phyloP scores from a whole-genome alignment of 371 early-diverging fungal species.

The Apophysomyces ossiformis region DNA sequence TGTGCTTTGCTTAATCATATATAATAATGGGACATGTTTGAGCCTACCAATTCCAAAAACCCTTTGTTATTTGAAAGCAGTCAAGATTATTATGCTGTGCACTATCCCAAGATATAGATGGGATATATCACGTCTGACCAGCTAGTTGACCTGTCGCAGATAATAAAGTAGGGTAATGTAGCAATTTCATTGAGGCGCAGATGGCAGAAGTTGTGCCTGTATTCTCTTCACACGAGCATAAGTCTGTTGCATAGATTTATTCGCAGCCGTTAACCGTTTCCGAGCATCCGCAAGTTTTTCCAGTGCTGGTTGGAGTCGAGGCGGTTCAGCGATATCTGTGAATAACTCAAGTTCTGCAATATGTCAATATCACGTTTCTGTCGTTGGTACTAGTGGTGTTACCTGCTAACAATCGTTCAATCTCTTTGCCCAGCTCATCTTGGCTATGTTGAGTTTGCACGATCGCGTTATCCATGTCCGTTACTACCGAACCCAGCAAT shows the following conservation, averaged over 20 bases:
- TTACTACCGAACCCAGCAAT: constrained; percentile 52
- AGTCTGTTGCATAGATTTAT: constrained; percentile 49
- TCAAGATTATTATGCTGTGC: too few relatives aligned
- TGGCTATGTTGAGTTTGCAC: constrained; percentile 58
- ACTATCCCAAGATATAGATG: too few relatives aligned
- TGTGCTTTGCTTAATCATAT: too few relatives aligned
- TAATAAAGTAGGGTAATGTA: too few relatives aligned
- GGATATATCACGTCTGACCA: too few relatives aligned
- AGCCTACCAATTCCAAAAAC: too few relatives aligned
- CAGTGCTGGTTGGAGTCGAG: constrained; percentile 54
- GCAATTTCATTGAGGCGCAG: neutral
- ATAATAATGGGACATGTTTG: too few relatives aligned
- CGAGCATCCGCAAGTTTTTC: constrained; percentile 55
- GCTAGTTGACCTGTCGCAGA: too few relatives aligned
- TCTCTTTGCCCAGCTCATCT: constrained; percentile 58
- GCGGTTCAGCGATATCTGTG: constrained; percentile 56
- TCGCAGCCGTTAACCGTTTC: constrained; percentile 49
- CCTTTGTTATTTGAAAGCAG: too few relatives aligned
- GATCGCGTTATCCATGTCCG: constrained; percentile 60
- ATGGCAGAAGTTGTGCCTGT: constrained; percentile 20
- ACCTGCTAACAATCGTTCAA: constrained; percentile 62
- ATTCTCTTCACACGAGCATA: constrained; percentile 55
- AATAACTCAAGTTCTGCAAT: constrained; percentile 53
- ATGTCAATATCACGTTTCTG: neutral
- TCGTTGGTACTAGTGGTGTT: constrained; percentile 1